phyloP scores from a whole-genome alignment of 2,329 filamentous ascomycete genomes.

The Cladosporium oxysporum region DNA sequence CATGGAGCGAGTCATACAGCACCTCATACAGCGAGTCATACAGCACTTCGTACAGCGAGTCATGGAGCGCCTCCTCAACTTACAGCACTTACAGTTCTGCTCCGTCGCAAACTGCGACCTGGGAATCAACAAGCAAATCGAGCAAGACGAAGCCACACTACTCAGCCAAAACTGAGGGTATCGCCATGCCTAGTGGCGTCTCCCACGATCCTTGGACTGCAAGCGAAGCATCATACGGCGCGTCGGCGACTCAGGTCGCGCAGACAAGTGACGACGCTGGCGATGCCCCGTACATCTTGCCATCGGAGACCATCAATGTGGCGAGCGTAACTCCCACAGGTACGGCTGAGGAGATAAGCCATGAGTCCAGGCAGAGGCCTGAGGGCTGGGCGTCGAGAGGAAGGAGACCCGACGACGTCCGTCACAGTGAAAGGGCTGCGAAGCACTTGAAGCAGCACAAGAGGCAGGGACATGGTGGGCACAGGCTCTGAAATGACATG shows the following conservation, averaged over 20 bases:
- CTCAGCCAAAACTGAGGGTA: not conserved
- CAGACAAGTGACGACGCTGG: not conserved
- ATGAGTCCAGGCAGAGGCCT: not conserved
- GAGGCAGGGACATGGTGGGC: slow-evolving; percentile 29
- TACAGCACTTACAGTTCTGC: not conserved
- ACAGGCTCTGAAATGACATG: not conserved
- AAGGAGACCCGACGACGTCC: not conserved
- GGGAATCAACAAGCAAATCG: not conserved
- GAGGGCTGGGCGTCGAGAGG: slow-evolving; percentile 5
- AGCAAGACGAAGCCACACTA: not conserved
- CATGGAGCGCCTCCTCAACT: not conserved
- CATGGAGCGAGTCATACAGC: not conserved
- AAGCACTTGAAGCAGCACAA: slow-evolving; percentile 31
- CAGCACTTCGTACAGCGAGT: not conserved
- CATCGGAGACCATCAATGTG: not conserved
- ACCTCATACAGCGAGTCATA: not conserved
- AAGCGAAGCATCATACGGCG: not conserved
- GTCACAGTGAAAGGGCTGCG: slow-evolving; percentile 23
- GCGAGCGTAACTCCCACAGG: not conserved
- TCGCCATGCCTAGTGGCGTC: slow-evolving; percentile 4
- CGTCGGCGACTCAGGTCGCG: not conserved
- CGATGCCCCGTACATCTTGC: not conserved
- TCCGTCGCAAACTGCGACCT: not conserved
- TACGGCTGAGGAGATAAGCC: slow-evolving; percentile 3
- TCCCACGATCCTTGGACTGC: not conserved